phyloP scores from a whole-genome alignment of 306 rosid genomes.

The Vicia villosa region DNA sequence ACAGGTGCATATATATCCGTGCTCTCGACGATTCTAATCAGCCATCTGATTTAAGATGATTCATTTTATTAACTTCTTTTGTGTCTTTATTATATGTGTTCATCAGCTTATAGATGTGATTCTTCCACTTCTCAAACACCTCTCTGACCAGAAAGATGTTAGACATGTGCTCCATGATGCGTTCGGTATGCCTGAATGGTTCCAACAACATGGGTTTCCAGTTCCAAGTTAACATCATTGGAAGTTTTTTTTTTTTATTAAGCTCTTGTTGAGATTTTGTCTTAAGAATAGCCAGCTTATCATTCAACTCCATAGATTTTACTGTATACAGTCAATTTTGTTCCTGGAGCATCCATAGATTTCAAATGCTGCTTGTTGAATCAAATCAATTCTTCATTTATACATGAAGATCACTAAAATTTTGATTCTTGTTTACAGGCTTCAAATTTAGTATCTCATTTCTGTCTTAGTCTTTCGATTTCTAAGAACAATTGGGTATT shows the following conservation, averaged over 20 bases:
- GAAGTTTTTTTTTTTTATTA: conserved; percentile 11
- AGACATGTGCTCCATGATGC: conserved; percentile 63
- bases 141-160: conserved; percentile 70
- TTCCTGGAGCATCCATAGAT: conserved; percentile 35
- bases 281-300: conserved; percentile 32
- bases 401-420: conserved; percentile 36
- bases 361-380: conserved; percentile 37
- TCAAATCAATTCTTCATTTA: conserved; percentile 29
- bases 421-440: too few relatives aligned
- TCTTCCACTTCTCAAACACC: conserved; percentile 82
- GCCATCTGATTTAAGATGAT: conserved; percentile 1
- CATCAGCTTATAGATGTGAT: conserved; percentile 78
- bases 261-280: not conserved
- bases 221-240: conserved; percentile 45
- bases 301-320: conserved; percentile 16
- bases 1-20: conserved; percentile 58
- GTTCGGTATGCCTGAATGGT: conserved; percentile 93
- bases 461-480: too few relatives aligned
- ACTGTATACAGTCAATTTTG: conserved; percentile 44
- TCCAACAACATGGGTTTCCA: conserved; percentile 76
- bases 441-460: too few relatives aligned
- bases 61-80: conserved; percentile 27
- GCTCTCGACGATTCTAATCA: conserved; percentile 11
- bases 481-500: too few relatives aligned
- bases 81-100: conserved; percentile 32